Evolutionary conservation across 345 rosid genomes (phyloP).

Genomic region (Moricandia moricandioides): DNA sequence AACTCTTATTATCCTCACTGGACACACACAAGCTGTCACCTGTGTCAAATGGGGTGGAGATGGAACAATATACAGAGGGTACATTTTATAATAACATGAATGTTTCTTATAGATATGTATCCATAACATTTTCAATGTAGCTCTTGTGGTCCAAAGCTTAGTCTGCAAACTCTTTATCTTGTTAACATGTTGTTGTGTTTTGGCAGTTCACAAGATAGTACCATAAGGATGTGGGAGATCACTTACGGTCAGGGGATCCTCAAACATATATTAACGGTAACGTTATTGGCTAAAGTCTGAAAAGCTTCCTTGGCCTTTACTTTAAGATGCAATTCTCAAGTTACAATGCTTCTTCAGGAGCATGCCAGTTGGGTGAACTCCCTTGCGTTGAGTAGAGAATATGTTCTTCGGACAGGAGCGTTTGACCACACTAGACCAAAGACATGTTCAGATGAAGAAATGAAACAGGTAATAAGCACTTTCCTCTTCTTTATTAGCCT

Average conservation of each 20-base stretch:
- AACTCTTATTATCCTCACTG: not conserved
- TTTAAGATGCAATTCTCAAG: not conserved
- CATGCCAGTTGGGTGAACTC: not conserved
- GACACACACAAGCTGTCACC: not conserved
- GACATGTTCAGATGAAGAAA: not conserved
- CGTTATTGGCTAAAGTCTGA: too few relatives aligned
- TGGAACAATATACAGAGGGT: not conserved
- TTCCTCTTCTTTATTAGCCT: not conserved
- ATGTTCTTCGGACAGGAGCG: not conserved
- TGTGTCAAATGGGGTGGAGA: not conserved
- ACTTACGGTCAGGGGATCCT: not conserved
- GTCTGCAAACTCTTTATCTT: not conserved
- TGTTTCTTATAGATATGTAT: too few relatives aligned
- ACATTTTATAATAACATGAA: not conserved
- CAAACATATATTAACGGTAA: not conserved
- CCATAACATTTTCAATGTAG: too few relatives aligned
- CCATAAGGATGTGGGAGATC: not conserved
- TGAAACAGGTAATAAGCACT: not conserved
- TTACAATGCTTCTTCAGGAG: not conserved
- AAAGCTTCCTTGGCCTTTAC: not conserved
- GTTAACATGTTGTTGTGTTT: not conserved
- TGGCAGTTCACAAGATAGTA: not conserved
- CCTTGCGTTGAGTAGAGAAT: not conserved
- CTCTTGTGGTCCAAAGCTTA: too few relatives aligned
- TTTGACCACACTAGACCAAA: not conserved